Evolutionary conservation across 352 stramenopile species (phyloP).

Genomic region (Globisporangium polare): DNA sequence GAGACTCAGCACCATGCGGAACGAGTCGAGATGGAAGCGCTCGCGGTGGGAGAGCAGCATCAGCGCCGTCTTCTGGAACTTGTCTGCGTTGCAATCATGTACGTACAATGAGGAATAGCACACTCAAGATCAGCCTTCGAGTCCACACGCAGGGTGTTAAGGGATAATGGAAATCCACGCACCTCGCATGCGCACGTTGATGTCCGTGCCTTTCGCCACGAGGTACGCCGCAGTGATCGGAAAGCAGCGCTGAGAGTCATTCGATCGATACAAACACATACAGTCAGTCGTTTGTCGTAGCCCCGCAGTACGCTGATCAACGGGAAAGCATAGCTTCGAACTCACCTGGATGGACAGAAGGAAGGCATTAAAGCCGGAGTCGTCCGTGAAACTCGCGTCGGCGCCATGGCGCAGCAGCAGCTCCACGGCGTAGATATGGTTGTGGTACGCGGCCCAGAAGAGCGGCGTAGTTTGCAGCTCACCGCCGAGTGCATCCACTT

Average conservation of each 20-base stretch:
- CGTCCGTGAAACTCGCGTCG: conserved; percentile 47
- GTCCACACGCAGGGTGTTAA: background rate
- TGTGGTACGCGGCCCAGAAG: conserved; percentile 69
- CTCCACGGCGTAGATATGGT: conserved; percentile 81
- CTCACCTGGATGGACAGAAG: conserved; percentile 54
- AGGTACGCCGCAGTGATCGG: conserved; percentile 76
- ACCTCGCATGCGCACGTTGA: conserved; percentile 58
- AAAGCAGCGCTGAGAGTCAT: conserved; percentile 42
- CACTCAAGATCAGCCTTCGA: background rate
- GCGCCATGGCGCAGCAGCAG: conserved; percentile 60
- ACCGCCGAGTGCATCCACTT: conserved; percentile 51
- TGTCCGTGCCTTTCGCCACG: conserved; percentile 64
- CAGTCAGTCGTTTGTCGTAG: background rate
- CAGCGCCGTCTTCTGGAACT: conserved; percentile 45
- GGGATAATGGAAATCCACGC: background rate
- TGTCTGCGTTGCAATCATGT: conserved; percentile 12
- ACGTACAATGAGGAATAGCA: background rate
- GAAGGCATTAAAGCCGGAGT: conserved; percentile 54
- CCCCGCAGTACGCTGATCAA: background rate
- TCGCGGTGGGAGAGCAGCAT: conserved; percentile 70
- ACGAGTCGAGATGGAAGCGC: conserved; percentile 77
- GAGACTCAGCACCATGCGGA: conserved; percentile 78
- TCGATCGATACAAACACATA: background rate
- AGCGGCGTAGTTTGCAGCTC: conserved; percentile 64
- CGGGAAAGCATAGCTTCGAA: background rate